Conservation (phyloP, 495 filamentous ascomycete species). For the Schizothecium vesticola region DNA sequence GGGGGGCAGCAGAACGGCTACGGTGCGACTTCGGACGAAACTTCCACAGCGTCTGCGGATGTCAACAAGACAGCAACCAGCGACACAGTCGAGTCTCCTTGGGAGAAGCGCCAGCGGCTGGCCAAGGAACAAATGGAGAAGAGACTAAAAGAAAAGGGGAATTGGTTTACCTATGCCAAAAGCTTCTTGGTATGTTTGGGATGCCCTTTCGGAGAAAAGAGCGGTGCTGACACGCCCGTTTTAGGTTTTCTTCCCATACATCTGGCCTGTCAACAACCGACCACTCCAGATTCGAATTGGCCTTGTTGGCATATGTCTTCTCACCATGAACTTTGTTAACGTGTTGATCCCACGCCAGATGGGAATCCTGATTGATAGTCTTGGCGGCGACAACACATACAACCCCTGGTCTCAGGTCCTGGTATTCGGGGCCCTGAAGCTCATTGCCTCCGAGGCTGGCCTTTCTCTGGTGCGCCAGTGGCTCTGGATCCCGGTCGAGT, state of each 20-base stretch:
- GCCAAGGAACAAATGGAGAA: constrained; percentile 51
- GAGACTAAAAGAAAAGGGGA: constrained; percentile 54
- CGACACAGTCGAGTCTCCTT: constrained; percentile 41
- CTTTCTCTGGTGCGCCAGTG: constrained; percentile 49
- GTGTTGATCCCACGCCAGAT: constrained; percentile 62
- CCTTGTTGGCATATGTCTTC: constrained; percentile 56
- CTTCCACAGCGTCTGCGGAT: constrained; percentile 29
- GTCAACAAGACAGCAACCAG: constrained; percentile 26
- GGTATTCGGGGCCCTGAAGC: constrained; percentile 50
- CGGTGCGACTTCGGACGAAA: constrained; percentile 38
- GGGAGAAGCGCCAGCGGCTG: constrained; percentile 45
- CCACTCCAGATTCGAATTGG: constrained; percentile 51
- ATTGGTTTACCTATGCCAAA: constrained; percentile 60
- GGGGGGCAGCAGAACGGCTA: constrained; percentile 37
- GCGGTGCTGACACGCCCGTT: neutral
- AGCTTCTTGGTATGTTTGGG: constrained; percentile 48
- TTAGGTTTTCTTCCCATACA: constrained; percentile 57
- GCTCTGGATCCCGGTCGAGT: constrained; percentile 63
- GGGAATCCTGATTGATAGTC: constrained; percentile 55
- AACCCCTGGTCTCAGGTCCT: constrained; percentile 52
- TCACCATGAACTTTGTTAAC: constrained; percentile 55
- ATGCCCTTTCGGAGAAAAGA: neutral
- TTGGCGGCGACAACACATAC: constrained; percentile 35
- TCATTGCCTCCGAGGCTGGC: constrained; percentile 53
- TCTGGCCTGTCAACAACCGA: constrained; percentile 57